Percentiles rank a stretch among this genome's conserved stretches.
These are phyloP conservation scores for Xylariomycetidae sp. DNA, from an alignment of 2,329 filamentous ascomycete genomes.

Conservation along the genomic window DNA sequence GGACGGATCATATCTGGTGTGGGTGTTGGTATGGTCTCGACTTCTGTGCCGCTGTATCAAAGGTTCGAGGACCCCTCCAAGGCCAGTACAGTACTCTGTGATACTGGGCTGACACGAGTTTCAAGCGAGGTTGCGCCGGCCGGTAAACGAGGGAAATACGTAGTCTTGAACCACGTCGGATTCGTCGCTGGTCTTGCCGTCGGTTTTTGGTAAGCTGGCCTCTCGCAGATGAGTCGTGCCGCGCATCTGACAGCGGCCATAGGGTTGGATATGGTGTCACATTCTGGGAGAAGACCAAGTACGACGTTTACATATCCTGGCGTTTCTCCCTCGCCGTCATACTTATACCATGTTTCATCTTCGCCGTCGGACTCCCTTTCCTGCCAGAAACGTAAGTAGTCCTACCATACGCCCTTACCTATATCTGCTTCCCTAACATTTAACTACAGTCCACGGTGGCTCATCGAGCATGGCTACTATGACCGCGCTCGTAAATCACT, in stretches of 20 bases:
- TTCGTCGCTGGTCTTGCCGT: conserved; percentile 49
- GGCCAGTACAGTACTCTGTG: too few species aligned
- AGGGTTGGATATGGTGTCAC: conserved; percentile 55
- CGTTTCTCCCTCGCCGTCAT: conserved; percentile 48
- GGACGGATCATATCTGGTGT: conserved; percentile 49
- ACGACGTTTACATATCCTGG: conserved; percentile 45
- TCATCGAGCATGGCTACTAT: conserved; percentile 44
- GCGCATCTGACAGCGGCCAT: conserved; percentile 3
- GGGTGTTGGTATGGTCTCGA: conserved; percentile 51
- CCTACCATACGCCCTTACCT: not conserved
- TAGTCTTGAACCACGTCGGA: conserved; percentile 56
- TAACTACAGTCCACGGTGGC: conserved; percentile 47
- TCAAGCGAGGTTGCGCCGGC: conserved; percentile 51
- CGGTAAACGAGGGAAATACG: conserved; percentile 47
- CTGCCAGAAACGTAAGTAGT: conserved; percentile 48
- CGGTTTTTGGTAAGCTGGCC: conserved; percentile 49
- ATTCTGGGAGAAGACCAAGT: conserved; percentile 42
- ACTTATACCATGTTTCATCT: conserved; percentile 45
- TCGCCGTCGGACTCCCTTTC: conserved; percentile 45
- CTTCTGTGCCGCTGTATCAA: conserved; percentile 54
- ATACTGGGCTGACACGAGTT: conserved; percentile 1
- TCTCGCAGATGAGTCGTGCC: too few species aligned
- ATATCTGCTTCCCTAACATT: not conserved
- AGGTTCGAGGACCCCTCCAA: too few species aligned
- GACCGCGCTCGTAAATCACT: conserved; percentile 41